Conservation (phyloP, 2,329 filamentous ascomycete genomes). For the Ambrosiella xylebori region DNA sequence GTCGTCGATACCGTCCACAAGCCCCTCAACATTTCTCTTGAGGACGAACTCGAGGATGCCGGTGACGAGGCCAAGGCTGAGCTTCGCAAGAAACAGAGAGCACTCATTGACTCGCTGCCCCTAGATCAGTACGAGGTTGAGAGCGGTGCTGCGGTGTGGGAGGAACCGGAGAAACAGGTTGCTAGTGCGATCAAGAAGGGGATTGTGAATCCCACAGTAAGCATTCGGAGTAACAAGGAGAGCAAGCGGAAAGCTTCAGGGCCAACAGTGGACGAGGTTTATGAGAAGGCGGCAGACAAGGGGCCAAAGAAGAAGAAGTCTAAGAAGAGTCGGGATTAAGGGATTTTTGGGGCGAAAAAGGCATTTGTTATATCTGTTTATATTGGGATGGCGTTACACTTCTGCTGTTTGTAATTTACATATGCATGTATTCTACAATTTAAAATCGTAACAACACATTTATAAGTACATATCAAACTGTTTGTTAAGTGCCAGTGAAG, state of each 20-base stretch:
- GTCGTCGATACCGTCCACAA: conserved; percentile 47
- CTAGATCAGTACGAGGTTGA: conserved; percentile 63
- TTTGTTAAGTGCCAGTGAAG: too few relatives aligned
- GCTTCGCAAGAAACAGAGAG: conserved; percentile 63
- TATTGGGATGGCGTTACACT: not conserved
- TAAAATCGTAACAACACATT: not conserved
- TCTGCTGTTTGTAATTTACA: not conserved
- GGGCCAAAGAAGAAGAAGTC: conserved; percentile 43
- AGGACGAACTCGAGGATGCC: conserved; percentile 72
- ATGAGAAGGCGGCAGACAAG: conserved; percentile 30
- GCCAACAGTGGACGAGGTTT: conserved; percentile 41
- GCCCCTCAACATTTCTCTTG: conserved; percentile 52
- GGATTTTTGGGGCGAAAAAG: not conserved
- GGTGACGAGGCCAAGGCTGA: conserved; percentile 57
- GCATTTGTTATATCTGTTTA: not conserved
- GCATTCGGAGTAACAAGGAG: conserved; percentile 41
- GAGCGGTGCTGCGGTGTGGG: conserved; percentile 44
- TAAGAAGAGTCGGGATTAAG: conserved; percentile 14
- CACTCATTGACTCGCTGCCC: conserved; percentile 77
- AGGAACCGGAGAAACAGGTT: conserved; percentile 61
- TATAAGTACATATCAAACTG: too few relatives aligned
- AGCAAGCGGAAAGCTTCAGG: conserved; percentile 52
- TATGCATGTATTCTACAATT: not conserved
- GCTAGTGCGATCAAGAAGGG: conserved; percentile 36
- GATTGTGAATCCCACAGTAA: conserved; percentile 60